Conservation (phyloP, 371 early-diverging fungal genomes). For the Lichtheimia ornata region DNA sequence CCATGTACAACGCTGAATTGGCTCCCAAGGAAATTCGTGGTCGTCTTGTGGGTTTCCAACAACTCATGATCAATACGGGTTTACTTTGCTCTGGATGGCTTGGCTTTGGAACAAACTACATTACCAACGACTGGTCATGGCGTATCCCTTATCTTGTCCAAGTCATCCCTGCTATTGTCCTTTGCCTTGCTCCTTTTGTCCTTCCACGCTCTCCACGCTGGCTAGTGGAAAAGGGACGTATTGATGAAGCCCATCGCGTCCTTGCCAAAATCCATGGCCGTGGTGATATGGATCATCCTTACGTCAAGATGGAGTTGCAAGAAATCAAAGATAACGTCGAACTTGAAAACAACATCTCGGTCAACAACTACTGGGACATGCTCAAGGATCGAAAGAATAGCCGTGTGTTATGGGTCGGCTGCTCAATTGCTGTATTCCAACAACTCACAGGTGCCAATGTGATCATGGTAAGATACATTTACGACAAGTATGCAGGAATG, state of each 20-base stretch:
- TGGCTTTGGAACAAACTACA: conserved; percentile 35
- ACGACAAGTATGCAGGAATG: no score
- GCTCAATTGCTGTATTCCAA: conserved; percentile 70
- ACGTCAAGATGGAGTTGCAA: conserved; percentile 72
- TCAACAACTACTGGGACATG: conserved; percentile 72
- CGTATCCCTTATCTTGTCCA: conserved; percentile 58
- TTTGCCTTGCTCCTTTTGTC: conserved; percentile 47
- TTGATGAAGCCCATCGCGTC: conserved; percentile 67
- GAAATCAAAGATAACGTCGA: conserved; percentile 74
- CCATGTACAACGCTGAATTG: conserved; percentile 85
- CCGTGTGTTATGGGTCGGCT: conserved; percentile 65
- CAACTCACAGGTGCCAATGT: conserved; percentile 58
- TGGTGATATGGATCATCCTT: conserved; percentile 54
- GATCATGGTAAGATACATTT: conserved; percentile 11
- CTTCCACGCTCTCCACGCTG: conserved; percentile 61
- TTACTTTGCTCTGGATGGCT: conserved; percentile 53
- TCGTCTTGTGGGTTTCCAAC: conserved; percentile 49
- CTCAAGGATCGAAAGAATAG: conserved; percentile 64
- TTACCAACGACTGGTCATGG: conserved; percentile 40
- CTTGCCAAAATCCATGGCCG: conserved; percentile 75
- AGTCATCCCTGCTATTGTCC: conserved; percentile 46
- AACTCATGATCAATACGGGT: conserved; percentile 49
- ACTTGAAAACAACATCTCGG: conserved; percentile 69
- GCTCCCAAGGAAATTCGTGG: conserved; percentile 63
- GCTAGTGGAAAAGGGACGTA: conserved; percentile 46